Evolutionary conservation across 2,329 filamentous ascomycete genomes (phyloP), one percentile per base, ranked within the genome.

Genomic region (Exutisphaerella laricina): DNA sequence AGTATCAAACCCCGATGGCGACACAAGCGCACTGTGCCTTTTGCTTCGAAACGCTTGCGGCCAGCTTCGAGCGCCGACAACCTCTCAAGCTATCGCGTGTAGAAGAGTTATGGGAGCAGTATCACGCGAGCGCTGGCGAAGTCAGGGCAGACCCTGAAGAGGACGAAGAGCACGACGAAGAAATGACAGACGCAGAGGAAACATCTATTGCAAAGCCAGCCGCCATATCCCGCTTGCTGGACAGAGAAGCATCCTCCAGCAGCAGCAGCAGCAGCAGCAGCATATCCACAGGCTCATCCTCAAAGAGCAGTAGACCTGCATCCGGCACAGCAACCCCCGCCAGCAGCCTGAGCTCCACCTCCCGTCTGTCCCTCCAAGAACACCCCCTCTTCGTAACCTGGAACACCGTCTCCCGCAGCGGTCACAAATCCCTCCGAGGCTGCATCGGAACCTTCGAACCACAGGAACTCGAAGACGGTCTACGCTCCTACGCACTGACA

Each of bases 391-490:
- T 97, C 63, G 86, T 98, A 34, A 95, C 89, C 5, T 97, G 90
- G 89, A 94, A 96, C 69, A 87, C 79, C 0, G 56, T 88, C 41
- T 79, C 77, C 5, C 65, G 71, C 16, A 70, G 63, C 40, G 77
- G 79, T 20, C 69, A 79, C 51, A 81, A 82, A 62, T 77, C 76
- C 17, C 77, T 98, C 30, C 83, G 92, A 46, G 92, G 92, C 46
- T 98, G 92, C 72, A 97, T 98, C 61, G 92, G 92, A 55, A 98
- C 90, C 2, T 98, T 97, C 60, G 85, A 89, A 59, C 65, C 81
- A 2, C 79, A 86, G 58, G 78, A 84, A 37, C 77, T 98, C 9
- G 74, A 80, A 21, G 67, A 77, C 1, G 89, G 88, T 3, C 70
- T 98, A 31, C 72, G 79, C 39, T 80, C 79, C 48, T 97, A 96